Evolutionary conservation across 1,284 basidiomycete genomes (phyloP).

Genomic region (Rhizopogon parksii): DNA sequence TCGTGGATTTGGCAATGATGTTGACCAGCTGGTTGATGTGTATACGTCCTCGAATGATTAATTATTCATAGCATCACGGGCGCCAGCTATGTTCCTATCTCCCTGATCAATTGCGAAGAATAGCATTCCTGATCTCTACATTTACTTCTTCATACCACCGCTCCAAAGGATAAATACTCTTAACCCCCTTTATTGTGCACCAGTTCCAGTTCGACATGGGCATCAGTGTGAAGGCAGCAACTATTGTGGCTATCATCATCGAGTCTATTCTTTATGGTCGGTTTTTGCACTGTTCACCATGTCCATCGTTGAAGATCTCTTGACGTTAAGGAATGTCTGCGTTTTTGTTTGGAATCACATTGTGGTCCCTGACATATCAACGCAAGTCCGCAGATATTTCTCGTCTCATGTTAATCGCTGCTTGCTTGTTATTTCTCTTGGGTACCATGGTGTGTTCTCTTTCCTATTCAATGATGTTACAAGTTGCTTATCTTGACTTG

Average conservation of each 20-base stretch:
- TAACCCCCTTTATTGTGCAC: background rate
- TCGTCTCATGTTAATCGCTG: background rate
- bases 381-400: background rate
- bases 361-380: constrained; percentile 2
- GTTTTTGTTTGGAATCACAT: constrained; percentile 1
- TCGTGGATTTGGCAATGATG: no score
- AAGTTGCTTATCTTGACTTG: background rate
- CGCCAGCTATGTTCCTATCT: background rate
- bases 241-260: constrained; percentile 1
- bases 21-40: no score
- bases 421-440: background rate
- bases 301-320: background rate
- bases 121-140: no score
- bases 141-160: no score
- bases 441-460: background rate
- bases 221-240: background rate
- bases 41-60: no score
- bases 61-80: no score
- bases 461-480: background rate
- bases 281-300: no score
- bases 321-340: background rate
- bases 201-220: background rate
- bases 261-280: constrained; percentile 2
- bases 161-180: no score
- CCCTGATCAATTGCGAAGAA: no score